Evolutionary conservation across 2,329 filamentous ascomycete species (phyloP).

Genomic region (Emergomyces pasteurianus): DNA sequence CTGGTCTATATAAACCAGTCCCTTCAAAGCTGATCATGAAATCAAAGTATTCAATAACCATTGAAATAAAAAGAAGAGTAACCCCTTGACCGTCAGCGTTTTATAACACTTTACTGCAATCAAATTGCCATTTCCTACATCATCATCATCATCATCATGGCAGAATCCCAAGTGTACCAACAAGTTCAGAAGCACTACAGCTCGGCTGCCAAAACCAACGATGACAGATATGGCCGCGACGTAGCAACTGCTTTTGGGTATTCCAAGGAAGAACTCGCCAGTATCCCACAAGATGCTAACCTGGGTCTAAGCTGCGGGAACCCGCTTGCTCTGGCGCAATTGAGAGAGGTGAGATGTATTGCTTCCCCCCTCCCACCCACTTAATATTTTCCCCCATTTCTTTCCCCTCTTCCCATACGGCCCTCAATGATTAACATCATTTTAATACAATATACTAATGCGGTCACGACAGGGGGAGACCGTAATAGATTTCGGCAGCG

Average conservation of each 20-base stretch:
- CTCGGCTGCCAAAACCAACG: constrained; percentile 19
- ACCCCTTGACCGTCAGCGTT: not conserved
- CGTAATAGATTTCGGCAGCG: constrained; percentile 46
- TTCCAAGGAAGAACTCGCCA: constrained; percentile 35
- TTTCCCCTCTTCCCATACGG: not conserved
- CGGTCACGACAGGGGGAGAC: constrained; percentile 39
- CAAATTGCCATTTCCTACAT: not conserved
- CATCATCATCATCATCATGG: constrained; percentile 9
- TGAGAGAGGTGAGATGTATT: constrained; percentile 31
- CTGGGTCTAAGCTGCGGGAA: constrained; percentile 46
- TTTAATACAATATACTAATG: not conserved
- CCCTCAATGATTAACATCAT: not conserved
- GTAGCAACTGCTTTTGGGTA: constrained; percentile 45
- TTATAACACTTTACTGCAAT: not conserved
- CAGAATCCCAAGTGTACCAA: constrained; percentile 10
- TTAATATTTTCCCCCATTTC: not conserved
- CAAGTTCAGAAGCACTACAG: constrained; percentile 13
- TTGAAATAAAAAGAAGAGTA: not conserved
- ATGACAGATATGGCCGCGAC: constrained; percentile 25
- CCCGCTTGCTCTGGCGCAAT: constrained; percentile 37
- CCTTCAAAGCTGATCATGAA: not conserved
- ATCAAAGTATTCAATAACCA: not conserved
- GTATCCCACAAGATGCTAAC: constrained; percentile 39
- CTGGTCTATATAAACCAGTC: not conserved
- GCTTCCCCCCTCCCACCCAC: not conserved